Evolutionary conservation across 495 filamentous ascomycete species (phyloP), one percentile per base, ranked within the genome.

Genomic region (Tuber borchii): DNA sequence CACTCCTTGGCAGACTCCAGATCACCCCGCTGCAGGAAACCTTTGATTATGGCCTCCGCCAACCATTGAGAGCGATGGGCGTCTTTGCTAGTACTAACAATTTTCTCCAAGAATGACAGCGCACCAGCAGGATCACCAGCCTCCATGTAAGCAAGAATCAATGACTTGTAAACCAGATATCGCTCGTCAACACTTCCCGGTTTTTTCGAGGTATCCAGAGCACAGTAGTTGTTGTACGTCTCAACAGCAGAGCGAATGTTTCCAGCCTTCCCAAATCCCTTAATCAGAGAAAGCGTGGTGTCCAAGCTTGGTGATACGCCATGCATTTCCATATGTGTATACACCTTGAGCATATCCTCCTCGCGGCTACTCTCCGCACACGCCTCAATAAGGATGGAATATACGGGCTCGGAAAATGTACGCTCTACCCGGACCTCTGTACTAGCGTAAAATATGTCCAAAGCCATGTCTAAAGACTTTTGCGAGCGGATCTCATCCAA

Each of bases 191-290:
- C 87, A 48, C 90, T 87, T 44, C 92, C 86, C n/a, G 87, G 87
- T 74, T 90, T 87, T 69, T 91, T 87, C 40, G 93, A 93, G 48
- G 88, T 88, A 84, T 97, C 92, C 79, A 95, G 56, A 9, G 77
- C 61, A 42, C 88, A 42, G 90, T 90, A 76, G 95, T 88, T 42
- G 93, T 95, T 93, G 87, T 98, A 99, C 22, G 77, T 79, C 81
- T 98, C 95, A 17, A 97, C 91, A n/a, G 93, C 96, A 77, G 92
- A 95, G 80, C 87, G 86, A 51, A 98, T 86, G 80, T 99, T 93
- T 22, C 93, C 90, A 8, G 87, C 87, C 43, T 88, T 88, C 69
- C 92, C 93, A 82, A 97, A 98, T 0, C 93, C 93, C 56, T 92
- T 89, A 81, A 99, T 98, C 93, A 99, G 97, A 20, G 90, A 87